phyloP scores from a whole-genome alignment of 371 early-diverging fungal species.

The Mucor irregularis region DNA sequence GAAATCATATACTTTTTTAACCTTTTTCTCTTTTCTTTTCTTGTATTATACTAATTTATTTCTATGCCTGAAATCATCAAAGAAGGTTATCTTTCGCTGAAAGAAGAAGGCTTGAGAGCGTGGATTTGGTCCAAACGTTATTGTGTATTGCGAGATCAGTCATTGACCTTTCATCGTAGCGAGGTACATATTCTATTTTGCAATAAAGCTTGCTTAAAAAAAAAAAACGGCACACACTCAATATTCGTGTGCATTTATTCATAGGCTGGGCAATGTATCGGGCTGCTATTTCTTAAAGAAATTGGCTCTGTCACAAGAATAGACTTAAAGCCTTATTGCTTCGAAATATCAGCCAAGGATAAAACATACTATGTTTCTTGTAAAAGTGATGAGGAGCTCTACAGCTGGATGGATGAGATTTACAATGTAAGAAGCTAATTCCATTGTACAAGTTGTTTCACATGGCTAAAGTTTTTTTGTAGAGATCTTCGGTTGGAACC shows the following conservation, averaged over 20 bases:
- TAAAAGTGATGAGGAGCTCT: conserved; percentile 92
- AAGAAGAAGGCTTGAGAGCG: conserved; percentile 80
- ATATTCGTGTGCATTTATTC: no score
- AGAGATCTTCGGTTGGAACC: conserved; percentile 85
- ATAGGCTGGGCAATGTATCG: conserved; percentile 53
- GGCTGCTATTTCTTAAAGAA: conserved; percentile 86
- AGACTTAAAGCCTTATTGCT: conserved; percentile 85
- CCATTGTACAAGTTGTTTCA: not conserved
- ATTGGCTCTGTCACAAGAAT: conserved; percentile 80
- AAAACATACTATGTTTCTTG: conserved; percentile 84
- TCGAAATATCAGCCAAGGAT: conserved; percentile 88
- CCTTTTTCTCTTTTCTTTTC: no score
- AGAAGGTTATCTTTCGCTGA: conserved; percentile 78
- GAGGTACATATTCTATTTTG: not conserved
- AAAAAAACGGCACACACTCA: not conserved
- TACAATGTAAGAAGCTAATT: conserved; percentile 62
- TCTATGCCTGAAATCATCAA: conserved; percentile 62
- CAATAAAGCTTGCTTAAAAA: not conserved
- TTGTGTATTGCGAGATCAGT: conserved; percentile 82
- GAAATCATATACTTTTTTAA: no score
- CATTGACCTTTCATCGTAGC: conserved; percentile 87
- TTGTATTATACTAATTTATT: no score
- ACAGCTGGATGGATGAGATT: conserved; percentile 95
- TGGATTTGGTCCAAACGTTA: conserved; percentile 93
- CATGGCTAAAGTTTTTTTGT: not conserved